These are phyloP conservation scores for Acrocalymma vagum DNA, from an alignment of 2,329 filamentous ascomycete species.

Conservation along the genomic window DNA sequence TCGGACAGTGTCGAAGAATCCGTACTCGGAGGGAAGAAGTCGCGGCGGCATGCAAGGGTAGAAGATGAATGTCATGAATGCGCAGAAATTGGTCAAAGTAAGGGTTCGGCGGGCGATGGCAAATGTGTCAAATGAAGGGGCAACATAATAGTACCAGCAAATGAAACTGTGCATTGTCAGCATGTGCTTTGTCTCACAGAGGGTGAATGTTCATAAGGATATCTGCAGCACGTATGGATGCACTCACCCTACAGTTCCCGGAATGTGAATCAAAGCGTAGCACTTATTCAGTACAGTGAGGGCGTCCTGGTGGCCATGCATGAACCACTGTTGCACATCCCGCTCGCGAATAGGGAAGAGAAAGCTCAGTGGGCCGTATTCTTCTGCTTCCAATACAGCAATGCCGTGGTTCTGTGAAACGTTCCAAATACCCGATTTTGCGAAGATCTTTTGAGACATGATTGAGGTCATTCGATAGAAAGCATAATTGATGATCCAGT, in stretches of 20 bases:
- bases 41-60: conserved; percentile 64
- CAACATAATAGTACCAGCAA: conserved; percentile 70
- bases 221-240: neutral
- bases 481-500: conserved; percentile 72
- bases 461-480: conserved; percentile 70
- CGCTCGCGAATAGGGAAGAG: conserved; percentile 63
- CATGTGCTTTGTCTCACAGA: no score
- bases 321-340: conserved; percentile 65
- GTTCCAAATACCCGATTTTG: conserved; percentile 63
- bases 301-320: conserved; percentile 61
- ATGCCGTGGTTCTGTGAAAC: conserved; percentile 65
- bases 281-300: conserved; percentile 66
- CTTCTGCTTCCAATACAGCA: conserved; percentile 64
- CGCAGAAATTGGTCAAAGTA: conserved; percentile 62
- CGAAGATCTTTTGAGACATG: conserved; percentile 60
- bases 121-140: conserved; percentile 58
- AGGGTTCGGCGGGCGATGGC: conserved; percentile 55
- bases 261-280: conserved; percentile 69
- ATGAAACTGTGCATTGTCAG: conserved; percentile 60
- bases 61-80: conserved; percentile 61
- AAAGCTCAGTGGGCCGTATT: conserved; percentile 58
- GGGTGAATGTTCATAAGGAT: no score
- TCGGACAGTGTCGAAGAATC: conserved; percentile 57
- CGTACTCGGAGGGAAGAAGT: conserved; percentile 54
- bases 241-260: conserved; percentile 65